Conservation (phyloP, 1,284 basidiomycete genomes). For the Neonothopanus nambi region DNA sequence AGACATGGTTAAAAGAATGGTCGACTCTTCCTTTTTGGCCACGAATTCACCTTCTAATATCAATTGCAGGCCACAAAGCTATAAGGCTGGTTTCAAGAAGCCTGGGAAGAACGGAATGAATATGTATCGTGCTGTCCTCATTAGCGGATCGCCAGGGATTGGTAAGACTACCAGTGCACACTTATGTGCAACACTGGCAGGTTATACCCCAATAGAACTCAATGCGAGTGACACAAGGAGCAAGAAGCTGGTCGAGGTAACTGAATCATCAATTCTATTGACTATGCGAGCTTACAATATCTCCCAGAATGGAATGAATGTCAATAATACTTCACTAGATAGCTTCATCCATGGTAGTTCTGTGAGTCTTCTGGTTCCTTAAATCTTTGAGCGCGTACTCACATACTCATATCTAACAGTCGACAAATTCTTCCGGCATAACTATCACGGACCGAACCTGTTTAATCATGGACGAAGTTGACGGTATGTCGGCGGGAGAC, state of each 20-base stretch:
- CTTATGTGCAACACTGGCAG: conserved; percentile 84
- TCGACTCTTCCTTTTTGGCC: conserved; percentile 32
- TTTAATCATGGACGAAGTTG: conserved; percentile 99
- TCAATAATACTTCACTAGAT: conserved; percentile 87
- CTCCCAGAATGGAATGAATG: conserved; percentile 76
- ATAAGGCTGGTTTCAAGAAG: conserved; percentile 85
- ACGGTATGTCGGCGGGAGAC: conserved; percentile 98
- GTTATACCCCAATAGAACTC: conserved; percentile 91
- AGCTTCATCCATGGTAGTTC: conserved; percentile 76
- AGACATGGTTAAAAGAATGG: conserved; percentile 89
- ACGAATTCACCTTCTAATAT: not conserved
- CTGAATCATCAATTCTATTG: conserved; percentile 12
- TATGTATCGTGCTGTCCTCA: conserved; percentile 82
- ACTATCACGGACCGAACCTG: conserved; percentile 80
- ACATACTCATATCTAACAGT: conserved; percentile 11
- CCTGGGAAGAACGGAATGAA: conserved; percentile 92
- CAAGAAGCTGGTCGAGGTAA: conserved; percentile 93
- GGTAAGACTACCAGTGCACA: conserved; percentile 98
- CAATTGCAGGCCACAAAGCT: conserved; percentile 64
- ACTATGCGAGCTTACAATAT: not conserved
- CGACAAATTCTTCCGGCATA: conserved; percentile 73
- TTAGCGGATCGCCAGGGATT: conserved; percentile 94
- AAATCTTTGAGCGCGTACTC: not conserved
- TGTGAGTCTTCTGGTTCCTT: conserved; percentile 37
- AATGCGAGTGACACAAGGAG: conserved; percentile 96